Percentiles rank a stretch among this genome's conserved stretches.
Conservation (phyloP, 148 eudicot genomes). For the Gaultheria prostrata region DNA sequence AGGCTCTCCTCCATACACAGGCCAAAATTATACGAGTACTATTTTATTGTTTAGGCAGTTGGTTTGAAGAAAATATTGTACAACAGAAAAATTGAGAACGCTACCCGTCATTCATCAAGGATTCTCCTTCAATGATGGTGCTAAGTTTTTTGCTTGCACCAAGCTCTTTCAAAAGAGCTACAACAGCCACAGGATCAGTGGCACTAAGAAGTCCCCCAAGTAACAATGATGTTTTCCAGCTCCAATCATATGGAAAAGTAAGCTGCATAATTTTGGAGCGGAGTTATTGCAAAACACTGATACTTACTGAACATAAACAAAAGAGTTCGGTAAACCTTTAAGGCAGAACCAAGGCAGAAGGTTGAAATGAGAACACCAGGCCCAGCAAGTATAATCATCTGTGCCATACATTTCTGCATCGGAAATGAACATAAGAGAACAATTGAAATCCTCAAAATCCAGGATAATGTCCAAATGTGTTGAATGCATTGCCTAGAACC, state of each 20-base stretch:
- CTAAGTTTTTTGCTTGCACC: slow-evolving; percentile 97
- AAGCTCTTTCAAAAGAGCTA: slow-evolving; percentile 91
- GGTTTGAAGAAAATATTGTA: neutral
- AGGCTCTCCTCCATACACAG: neutral
- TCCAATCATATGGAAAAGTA: slow-evolving; percentile 86
- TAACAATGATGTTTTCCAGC: slow-evolving; percentile 83
- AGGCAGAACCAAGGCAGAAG: slow-evolving; percentile 77
- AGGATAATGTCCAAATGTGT: neutral
- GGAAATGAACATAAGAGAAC: slow-evolving; percentile 1
- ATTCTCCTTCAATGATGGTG: slow-evolving; percentile 95
- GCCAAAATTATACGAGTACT: neutral
- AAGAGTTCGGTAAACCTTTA: slow-evolving; percentile 55
- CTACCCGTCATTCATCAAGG: slow-evolving; percentile 99
- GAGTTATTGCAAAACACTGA: slow-evolving; percentile 7
- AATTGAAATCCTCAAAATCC: neutral
- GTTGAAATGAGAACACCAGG: slow-evolving; percentile 96
- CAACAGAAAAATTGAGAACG: slow-evolving; percentile 12
- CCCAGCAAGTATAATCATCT: slow-evolving; percentile 95
- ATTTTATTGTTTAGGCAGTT: neutral
- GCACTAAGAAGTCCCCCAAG: slow-evolving; percentile 99
- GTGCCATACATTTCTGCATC: slow-evolving; percentile 76
- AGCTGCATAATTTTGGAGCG: slow-evolving; percentile 39
- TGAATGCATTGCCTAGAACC: neutral
- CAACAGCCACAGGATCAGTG: slow-evolving; percentile 98
- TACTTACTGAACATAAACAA: neutral